phyloP scores from a whole-genome alignment of 2,329 filamentous ascomycete genomes.

The Blumeriella jaapii region DNA sequence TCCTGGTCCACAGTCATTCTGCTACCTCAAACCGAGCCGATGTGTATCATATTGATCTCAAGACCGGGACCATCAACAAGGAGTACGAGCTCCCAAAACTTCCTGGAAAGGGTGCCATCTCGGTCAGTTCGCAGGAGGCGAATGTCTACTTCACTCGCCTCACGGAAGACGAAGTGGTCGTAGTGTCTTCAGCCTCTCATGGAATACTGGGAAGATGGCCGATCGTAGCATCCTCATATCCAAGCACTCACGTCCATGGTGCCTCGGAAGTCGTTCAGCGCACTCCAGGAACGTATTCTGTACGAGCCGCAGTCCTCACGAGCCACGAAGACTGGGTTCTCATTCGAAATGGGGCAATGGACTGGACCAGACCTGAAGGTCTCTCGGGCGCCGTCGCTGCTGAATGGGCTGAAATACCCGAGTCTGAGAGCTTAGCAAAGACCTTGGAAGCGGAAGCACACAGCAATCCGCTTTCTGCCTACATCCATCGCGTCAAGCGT shows the following conservation, averaged over 20 bases:
- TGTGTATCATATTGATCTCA: conserved; percentile 72
- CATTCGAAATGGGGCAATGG: conserved; percentile 67
- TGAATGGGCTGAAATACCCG: conserved; percentile 66
- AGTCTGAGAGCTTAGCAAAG: conserved; percentile 62
- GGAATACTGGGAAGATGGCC: conserved; percentile 67
- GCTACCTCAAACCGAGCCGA: conserved; percentile 64
- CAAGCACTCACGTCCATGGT: conserved; percentile 47
- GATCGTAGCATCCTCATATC: conserved; percentile 34
- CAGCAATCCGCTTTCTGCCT: conserved; percentile 69
- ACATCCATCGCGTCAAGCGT: conserved; percentile 73
- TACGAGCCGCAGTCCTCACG: conserved; percentile 62
- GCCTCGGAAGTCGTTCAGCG: conserved; percentile 76
- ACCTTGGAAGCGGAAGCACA: conserved; percentile 80
- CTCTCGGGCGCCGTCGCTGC: conserved; percentile 71
- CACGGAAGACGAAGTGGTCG: conserved; percentile 58
- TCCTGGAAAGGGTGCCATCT: conserved; percentile 61
- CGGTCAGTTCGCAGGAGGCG: conserved; percentile 62
- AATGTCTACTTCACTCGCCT: conserved; percentile 86
- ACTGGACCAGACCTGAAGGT: conserved; percentile 75
- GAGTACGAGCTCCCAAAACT: conserved; percentile 70
- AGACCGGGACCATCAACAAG: conserved; percentile 56
- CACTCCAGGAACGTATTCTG: conserved; percentile 54
- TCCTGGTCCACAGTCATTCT: conserved; percentile 72
- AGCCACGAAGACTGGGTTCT: conserved; percentile 67
- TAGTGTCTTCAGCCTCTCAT: conserved; percentile 68